Percentiles rank a stretch among this genome's conserved stretches.
Evolutionary conservation across 176 grass and related monocot species (phyloP).

Genomic region (Carex scoparia): DNA sequence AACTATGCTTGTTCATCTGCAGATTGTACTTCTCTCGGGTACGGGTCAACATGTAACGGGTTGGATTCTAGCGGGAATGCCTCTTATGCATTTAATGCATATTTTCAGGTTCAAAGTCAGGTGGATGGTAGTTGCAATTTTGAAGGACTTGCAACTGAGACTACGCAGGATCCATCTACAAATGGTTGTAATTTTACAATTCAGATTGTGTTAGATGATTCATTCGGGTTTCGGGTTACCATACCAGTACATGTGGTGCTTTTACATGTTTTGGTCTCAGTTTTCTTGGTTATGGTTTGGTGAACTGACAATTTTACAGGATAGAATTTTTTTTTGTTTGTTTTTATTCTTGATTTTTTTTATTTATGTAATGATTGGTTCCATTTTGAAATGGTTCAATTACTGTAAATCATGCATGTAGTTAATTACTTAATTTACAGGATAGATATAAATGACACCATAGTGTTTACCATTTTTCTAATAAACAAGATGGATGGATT

Average conservation of each 20-base stretch:
- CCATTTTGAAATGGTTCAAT: neutral
- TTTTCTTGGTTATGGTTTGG: neutral
- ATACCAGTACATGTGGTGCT: neutral
- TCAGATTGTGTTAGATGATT: conserved; percentile 31
- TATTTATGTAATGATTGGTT: neutral
- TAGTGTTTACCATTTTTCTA: neutral
- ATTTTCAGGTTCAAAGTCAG: conserved; percentile 46
- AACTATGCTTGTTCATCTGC: conserved; percentile 35
- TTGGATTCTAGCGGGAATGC: conserved; percentile 45
- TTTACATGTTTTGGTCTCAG: neutral
- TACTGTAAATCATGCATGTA: conserved; percentile 12
- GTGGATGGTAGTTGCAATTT: conserved; percentile 40
- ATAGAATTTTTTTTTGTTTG: neutral
- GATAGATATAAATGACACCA: neutral
- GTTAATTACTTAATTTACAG: neutral
- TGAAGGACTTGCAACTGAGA: conserved; percentile 31
- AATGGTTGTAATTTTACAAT: conserved; percentile 39
- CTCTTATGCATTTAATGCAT: conserved; percentile 59
- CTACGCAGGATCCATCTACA: conserved; percentile 31
- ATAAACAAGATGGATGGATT: neutral
- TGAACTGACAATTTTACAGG: conserved; percentile 7
- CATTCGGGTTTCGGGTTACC: neutral
- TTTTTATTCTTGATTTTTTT: conserved; percentile 13
- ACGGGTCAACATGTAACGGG: conserved; percentile 40
- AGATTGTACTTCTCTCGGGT: conserved; percentile 46